Base-by-base conservation (phyloP, 805 yeast genomes). In the Candida chauliodis region DNA sequence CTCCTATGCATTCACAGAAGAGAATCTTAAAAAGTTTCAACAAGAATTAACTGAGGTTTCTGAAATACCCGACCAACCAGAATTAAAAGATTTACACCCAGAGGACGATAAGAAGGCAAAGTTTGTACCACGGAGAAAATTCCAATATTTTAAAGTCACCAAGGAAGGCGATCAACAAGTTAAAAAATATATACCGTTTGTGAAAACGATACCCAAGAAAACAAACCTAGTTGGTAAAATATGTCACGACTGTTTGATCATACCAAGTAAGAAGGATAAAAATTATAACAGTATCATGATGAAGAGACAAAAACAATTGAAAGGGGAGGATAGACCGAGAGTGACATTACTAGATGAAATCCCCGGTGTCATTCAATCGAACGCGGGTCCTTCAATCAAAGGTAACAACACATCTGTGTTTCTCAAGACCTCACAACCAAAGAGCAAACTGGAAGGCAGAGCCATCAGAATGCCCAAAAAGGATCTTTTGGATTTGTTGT, bases 401-500 rank as follows among this genome's bases (percentile, higher is more conserved):
- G 75, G 81, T 52, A 69, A 84, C 48, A 68, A 78, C 49, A 77
- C 81, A 18, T 81, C 90, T 20, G 75, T 78, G 30, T 83, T 88
- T 69, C 74, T 87, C 64, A 67, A 61, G 46, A 59, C 61, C 19
- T 60, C 42, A 38, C 49, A 43, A 36, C 58, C 45, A 46, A 65
- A 58, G 58, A 79, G 74, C 48, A 76, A 71, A 47, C 51, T 56
- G 11, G 95, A 86, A 48, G 95, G 93, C 36, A 82, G 95, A 55
- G 95, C 97, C 23, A 87, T 85, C 48, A 78, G 99, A 58, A 86
- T 93, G 83, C 96, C 95, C 26, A 81, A 86, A 66, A 87, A 85
- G 58, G 97, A 89, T 46, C 75, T 93, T 41, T 75, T 91, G 73
- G 96, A 90, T 61, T 66, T 86, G 48, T 66, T 93, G 49, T 93